Evolutionary conservation across 2,329 filamentous ascomycete species (phyloP).

Genomic region (Hirsutella rhossiliensis): DNA sequence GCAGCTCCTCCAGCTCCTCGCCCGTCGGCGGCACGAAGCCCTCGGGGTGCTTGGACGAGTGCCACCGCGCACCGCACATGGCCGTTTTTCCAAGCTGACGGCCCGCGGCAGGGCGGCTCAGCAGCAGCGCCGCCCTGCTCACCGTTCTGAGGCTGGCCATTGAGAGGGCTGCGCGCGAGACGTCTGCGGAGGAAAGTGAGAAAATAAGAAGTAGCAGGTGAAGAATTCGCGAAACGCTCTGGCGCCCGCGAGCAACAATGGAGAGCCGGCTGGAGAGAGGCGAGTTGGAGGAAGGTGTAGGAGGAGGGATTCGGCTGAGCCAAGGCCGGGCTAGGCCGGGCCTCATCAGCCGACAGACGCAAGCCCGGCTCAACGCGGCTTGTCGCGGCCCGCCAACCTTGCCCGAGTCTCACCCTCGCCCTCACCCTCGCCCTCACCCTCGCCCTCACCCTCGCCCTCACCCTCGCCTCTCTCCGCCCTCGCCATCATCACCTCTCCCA

Average conservation of each 20-base stretch:
- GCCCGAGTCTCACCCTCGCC: neutral
- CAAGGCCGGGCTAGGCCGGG: neutral
- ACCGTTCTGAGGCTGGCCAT: conserved; percentile 30
- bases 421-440: neutral
- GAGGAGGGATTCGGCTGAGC: neutral
- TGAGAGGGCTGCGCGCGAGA: neutral
- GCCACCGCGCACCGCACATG: conserved; percentile 33
- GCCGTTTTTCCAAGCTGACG: conserved; percentile 21
- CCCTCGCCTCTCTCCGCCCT: neutral
- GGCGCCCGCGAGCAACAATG: no score
- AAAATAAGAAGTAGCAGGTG: no score
- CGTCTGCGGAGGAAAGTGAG: neutral
- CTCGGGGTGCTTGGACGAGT: conserved; percentile 38
- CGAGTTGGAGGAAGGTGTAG: neutral
- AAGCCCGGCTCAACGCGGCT: conserved; percentile 31
- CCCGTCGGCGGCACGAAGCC: conserved; percentile 57
- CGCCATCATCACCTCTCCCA: neutral
- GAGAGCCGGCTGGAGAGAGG: neutral
- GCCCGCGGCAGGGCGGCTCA: conserved; percentile 19
- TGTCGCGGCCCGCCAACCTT: conserved; percentile 19
- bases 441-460: neutral
- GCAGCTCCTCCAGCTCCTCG: conserved; percentile 66
- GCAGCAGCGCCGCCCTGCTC: conserved; percentile 14
- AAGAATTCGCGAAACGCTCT: neutral
- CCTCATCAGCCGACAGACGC: neutral